These are phyloP conservation scores for Aurantiochytrium sp. DNA, from an alignment of 108 stramenopile genomes.

Conservation along the genomic window DNA sequence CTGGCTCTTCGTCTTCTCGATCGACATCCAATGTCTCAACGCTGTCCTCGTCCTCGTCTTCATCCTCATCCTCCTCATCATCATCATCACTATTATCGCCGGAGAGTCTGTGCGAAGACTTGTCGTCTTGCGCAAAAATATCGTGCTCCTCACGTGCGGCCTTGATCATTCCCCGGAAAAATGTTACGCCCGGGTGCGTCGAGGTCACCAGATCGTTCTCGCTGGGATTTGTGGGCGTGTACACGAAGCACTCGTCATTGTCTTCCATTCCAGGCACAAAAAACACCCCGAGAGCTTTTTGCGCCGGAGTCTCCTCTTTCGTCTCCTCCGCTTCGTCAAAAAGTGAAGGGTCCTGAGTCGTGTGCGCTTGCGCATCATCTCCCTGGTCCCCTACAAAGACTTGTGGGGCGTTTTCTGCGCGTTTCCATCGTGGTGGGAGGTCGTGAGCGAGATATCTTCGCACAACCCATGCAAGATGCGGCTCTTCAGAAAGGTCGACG, in stretches of 20 bases:
- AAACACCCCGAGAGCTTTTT: not conserved
- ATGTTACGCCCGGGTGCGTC: not conserved
- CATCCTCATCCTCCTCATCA: not conserved
- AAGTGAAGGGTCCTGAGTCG: no score
- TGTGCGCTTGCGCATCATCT: no score
- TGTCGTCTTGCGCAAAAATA: not conserved
- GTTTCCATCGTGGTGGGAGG: not conserved
- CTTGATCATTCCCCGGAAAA: not conserved
- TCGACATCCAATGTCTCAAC: no score
- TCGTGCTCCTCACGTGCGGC: not conserved
- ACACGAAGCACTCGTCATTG: not conserved
- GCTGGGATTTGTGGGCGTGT: not conserved
- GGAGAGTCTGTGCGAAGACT: no score
- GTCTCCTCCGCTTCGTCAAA: no score
- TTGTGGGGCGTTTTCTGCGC: not conserved
- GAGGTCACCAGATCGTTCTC: not conserved
- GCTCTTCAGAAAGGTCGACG: not conserved
- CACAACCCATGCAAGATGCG: not conserved
- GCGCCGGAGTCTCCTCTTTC: not conserved
- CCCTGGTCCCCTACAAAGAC: not conserved
- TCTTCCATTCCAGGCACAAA: not conserved
- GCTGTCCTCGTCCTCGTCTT: not conserved
- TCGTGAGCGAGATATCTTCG: not conserved
- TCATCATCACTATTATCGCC: not conserved
- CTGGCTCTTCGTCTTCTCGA: no score